Percentiles rank a stretch among this genome's conserved stretches.
phyloP scores from a whole-genome alignment of 345 rosid genomes.

The Moricandia arvensis region DNA sequence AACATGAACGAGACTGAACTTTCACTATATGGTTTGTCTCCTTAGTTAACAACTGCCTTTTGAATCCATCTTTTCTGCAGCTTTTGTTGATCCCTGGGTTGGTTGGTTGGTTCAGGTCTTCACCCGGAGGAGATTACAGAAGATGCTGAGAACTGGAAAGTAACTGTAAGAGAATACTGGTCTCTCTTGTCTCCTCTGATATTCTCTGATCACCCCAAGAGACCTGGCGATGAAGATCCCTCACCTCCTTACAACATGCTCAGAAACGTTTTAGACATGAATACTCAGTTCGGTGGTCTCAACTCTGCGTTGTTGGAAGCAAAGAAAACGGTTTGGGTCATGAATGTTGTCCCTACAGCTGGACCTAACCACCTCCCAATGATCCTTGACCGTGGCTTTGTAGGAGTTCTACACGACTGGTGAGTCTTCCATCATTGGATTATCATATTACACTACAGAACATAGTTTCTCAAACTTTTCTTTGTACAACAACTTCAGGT shows the following conservation, averaged over 20 bases:
- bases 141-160: slow-evolving; percentile 63
- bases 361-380: slow-evolving; percentile 85
- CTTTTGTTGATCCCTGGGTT: not conserved
- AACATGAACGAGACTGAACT: slow-evolving; percentile 69
- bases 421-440: slow-evolving; percentile 27
- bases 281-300: slow-evolving; percentile 86
- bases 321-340: slow-evolving; percentile 91
- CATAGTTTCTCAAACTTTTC: not conserved
- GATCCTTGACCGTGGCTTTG: slow-evolving; percentile 91
- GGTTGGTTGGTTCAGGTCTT: slow-evolving; percentile 52
- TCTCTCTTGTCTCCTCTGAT: slow-evolving; percentile 92
- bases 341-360: slow-evolving; percentile 89
- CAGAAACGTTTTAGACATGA: slow-evolving; percentile 95
- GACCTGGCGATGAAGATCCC: slow-evolving; percentile 99
- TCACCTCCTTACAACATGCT: slow-evolving; percentile 96
- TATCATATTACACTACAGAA: not conserved
- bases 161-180: slow-evolving; percentile 74
- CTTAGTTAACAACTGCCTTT: slow-evolving; percentile 1
- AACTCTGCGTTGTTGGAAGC: slow-evolving; percentile 83
- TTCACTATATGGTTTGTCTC: slow-evolving; percentile 68
- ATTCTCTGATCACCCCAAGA: slow-evolving; percentile 99
- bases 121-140: slow-evolving; percentile 61
- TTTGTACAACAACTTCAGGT: slow-evolving; percentile 49
- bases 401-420: slow-evolving; percentile 94
- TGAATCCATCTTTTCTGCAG: slow-evolving; percentile 1